Conservation (phyloP, 768 basidiomycete genomes). For the Arthromyces matolae region DNA sequence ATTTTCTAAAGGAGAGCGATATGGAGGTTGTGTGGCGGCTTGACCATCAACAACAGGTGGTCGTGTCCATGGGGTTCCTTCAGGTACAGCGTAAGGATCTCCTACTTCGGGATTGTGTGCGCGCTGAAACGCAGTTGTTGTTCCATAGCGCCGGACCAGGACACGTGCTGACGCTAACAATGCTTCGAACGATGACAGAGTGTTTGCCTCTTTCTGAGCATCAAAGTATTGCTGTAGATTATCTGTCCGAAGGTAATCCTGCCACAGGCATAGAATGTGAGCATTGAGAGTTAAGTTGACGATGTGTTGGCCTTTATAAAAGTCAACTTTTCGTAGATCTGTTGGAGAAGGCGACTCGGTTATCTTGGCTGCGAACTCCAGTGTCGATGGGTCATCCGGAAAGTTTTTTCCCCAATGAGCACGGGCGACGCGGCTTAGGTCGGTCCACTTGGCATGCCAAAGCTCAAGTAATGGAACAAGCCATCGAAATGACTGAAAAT, state of each 20-base stretch:
- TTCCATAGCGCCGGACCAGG: conserved; percentile 5
- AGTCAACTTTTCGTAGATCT: conserved; percentile 25
- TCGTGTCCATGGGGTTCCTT: conserved; percentile 7
- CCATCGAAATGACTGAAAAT: conserved; percentile 20
- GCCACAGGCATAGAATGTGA: conserved; percentile 21
- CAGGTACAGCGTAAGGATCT: conserved; percentile 1
- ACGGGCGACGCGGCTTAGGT: conserved; percentile 20
- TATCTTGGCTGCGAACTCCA: conserved; percentile 16
- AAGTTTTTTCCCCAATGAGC: conserved; percentile 19
- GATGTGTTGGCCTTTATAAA: too few species aligned
- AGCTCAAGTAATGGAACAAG: conserved; percentile 24
- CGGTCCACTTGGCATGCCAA: conserved; percentile 33
- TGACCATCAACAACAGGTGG: not conserved
- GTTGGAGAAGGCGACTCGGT: conserved; percentile 17
- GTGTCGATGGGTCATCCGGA: conserved; percentile 15
- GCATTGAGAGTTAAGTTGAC: conserved; percentile 18
- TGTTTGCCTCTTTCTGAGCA: not conserved
- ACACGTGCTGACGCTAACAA: not conserved
- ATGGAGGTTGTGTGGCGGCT: not conserved
- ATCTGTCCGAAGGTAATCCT: conserved; percentile 12
- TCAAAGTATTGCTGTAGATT: conserved; percentile 9
- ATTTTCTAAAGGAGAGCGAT: too few species aligned
- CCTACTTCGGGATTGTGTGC: conserved; percentile 1
- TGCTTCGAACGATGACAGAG: conserved; percentile 7
- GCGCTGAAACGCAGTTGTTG: conserved; percentile 2